A percentile compares a stretch with the other conserved stretches of the same genome.
phyloP scores from a whole-genome alignment of 371 early-diverging fungal species.

The Mortierella sp. region DNA sequence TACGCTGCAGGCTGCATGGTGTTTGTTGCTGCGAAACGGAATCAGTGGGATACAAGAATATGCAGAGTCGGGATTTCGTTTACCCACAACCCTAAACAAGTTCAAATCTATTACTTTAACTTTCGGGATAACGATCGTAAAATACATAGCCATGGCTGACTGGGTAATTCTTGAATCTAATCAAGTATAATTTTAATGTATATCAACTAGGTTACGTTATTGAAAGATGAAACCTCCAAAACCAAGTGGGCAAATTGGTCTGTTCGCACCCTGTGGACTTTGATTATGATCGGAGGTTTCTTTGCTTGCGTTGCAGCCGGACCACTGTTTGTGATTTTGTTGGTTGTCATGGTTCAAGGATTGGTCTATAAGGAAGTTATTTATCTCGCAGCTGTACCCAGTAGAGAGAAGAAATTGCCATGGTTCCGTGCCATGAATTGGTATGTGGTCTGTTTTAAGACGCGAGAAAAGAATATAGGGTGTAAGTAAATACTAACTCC shows the following conservation, averaged over 20 bases:
- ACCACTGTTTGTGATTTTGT: slow-evolving; percentile 81
- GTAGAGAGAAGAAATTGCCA: slow-evolving; percentile 86
- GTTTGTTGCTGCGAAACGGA: neutral
- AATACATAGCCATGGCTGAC: neutral
- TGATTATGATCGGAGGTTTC: slow-evolving; percentile 91
- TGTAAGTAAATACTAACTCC: too few relatives aligned
- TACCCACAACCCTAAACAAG: neutral
- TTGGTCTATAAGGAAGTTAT: slow-evolving; percentile 93
- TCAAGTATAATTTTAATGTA: neutral
- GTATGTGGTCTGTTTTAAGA: slow-evolving; percentile 60
- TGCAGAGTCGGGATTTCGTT: neutral
- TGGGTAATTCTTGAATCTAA: neutral
- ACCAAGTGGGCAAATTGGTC: slow-evolving; percentile 85
- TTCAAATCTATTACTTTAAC: too few relatives aligned
- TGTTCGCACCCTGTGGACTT: slow-evolving; percentile 85
- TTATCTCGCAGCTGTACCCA: slow-evolving; percentile 85
- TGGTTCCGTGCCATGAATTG: slow-evolving; percentile 96
- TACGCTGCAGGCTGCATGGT: neutral
- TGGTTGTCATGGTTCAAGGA: slow-evolving; percentile 87
- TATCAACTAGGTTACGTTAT: slow-evolving; percentile 39
- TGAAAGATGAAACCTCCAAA: slow-evolving; percentile 64
- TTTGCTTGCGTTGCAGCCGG: slow-evolving; percentile 84
- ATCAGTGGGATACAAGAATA: neutral
- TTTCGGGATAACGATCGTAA: too few relatives aligned
- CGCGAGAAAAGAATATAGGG: neutral